A percentile compares a stretch with the other conserved stretches of the same genome.
phyloP scores from a whole-genome alignment of 1,139 yeast species.

The Kodamaea arcana region DNA sequence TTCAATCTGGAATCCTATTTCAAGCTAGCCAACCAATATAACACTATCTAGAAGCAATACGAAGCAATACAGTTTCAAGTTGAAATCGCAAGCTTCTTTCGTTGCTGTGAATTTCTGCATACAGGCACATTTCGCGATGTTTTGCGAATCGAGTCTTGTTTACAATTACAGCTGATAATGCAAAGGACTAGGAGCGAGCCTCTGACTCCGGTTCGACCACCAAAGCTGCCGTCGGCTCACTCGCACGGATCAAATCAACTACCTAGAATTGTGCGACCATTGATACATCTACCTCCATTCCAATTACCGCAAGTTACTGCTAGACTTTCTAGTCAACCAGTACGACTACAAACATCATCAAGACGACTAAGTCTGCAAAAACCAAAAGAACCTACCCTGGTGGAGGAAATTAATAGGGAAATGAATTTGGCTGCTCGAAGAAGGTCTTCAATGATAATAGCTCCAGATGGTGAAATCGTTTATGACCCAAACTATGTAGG shows the following conservation, averaged over 20 bases:
- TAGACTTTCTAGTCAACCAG: conserved; percentile 10
- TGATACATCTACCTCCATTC: conserved; percentile 24
- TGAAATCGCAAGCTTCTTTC: too few relatives aligned
- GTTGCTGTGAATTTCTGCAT: too few relatives aligned
- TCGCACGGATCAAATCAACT: not conserved
- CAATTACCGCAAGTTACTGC: conserved; percentile 23
- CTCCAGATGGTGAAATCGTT: conserved; percentile 19
- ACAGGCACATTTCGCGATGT: not conserved
- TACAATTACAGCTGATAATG: conserved; percentile 1
- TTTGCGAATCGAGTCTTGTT: not conserved
- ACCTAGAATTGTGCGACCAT: too few relatives aligned
- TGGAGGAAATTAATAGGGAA: not conserved
- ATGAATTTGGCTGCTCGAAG: conserved; percentile 13
- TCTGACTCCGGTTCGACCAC: conserved; percentile 23
- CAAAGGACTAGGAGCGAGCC: conserved; percentile 18
- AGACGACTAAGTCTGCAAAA: conserved; percentile 9
- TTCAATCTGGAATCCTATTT: too few relatives aligned
- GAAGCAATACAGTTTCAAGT: too few relatives aligned
- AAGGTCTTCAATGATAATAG: conserved; percentile 29
- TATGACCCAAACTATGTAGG: conserved; percentile 35
- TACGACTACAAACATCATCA: conserved; percentile 12
- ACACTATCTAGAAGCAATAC: too few relatives aligned
- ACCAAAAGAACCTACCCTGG: conserved; percentile 2
- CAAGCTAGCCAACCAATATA: too few relatives aligned
- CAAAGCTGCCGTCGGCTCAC: conserved; percentile 2